Evolutionary conservation across 2,329 filamentous ascomycete species (phyloP).

Genomic region (Claviceps digitariae): DNA sequence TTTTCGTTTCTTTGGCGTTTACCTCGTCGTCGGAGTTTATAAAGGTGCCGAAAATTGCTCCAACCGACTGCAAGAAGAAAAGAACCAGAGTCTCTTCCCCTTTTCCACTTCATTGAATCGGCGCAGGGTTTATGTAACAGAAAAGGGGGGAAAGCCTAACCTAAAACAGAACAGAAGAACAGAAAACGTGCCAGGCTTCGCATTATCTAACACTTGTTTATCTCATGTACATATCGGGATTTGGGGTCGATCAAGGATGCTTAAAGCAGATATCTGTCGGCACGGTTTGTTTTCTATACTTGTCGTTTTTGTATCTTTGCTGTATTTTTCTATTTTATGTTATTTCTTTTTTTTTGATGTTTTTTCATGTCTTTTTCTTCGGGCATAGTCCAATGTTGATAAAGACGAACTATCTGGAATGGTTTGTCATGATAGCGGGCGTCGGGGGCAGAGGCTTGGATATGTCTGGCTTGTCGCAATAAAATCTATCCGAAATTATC

Average conservation of each 20-base stretch:
- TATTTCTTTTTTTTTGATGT: neutral
- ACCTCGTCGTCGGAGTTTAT: neutral
- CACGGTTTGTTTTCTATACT: too few species aligned
- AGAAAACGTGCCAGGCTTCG: neutral
- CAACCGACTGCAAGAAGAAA: neutral
- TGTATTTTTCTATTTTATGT: neutral
- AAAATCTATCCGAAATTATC: neutral
- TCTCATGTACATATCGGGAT: neutral
- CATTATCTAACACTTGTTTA: neutral
- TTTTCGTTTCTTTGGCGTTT: neutral
- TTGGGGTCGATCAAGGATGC: neutral
- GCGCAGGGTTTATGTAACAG: neutral
- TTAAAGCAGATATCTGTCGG: neutral
- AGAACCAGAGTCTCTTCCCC: neutral
- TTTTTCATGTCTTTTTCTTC: neutral
- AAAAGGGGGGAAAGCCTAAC: neutral
- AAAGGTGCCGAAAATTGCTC: neutral
- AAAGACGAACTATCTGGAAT: neutral
- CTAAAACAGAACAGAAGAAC: neutral
- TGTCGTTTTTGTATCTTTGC: too few species aligned
- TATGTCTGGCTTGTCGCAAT: neutral
- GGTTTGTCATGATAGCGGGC: neutral
- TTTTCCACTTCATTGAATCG: neutral
- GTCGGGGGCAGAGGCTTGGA: neutral
- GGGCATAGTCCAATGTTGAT: neutral